phyloP scores from a whole-genome alignment of 345 rosid genomes.

The Cardamine occulta region DNA sequence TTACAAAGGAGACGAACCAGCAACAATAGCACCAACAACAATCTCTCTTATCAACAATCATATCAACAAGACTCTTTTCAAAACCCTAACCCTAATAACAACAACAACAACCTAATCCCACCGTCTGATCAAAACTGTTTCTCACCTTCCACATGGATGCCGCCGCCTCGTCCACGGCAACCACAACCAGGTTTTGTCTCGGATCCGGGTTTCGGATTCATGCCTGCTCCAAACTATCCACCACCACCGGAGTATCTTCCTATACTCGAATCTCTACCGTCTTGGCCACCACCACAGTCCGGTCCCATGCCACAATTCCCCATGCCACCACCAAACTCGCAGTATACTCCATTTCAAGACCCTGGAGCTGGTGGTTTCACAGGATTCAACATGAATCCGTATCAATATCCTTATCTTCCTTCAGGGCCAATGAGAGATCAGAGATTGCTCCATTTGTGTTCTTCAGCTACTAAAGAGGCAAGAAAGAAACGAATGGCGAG shows the following conservation, averaged over 20 bases:
- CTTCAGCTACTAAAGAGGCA: slow-evolving; percentile 91
- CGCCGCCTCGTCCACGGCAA: slow-evolving; percentile 39
- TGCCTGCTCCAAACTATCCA: slow-evolving; percentile 36
- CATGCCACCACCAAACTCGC: slow-evolving; percentile 44
- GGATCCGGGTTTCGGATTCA: slow-evolving; percentile 50
- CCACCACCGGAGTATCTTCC: slow-evolving; percentile 34
- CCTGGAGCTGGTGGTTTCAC: slow-evolving; percentile 40
- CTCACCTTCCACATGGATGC: slow-evolving; percentile 56
- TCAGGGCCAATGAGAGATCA: slow-evolving; percentile 53
- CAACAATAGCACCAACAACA: slow-evolving; percentile 18
- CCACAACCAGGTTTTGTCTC: slow-evolving; percentile 38
- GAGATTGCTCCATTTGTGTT: slow-evolving; percentile 57
- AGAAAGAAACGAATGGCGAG: slow-evolving; percentile 99
- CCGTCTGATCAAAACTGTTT: slow-evolving; percentile 50
- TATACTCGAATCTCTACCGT: slow-evolving; percentile 32
- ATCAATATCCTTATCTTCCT: slow-evolving; percentile 54
- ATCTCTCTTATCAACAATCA: slow-evolving; percentile 41
- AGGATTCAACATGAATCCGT: slow-evolving; percentile 60
- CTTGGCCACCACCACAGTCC: slow-evolving; percentile 38
- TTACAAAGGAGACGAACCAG: slow-evolving; percentile 59
- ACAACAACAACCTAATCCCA: slow-evolving; percentile 37
- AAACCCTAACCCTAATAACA: slow-evolving; percentile 53
- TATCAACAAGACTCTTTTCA: slow-evolving; percentile 51
- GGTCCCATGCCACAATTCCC: slow-evolving; percentile 46
- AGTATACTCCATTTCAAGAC: slow-evolving; percentile 11